A percentile compares a stretch with the other conserved stretches of the same genome.
phyloP scores from a whole-genome alignment of 73 alveolate species.

The Paramecium biaurelia region DNA sequence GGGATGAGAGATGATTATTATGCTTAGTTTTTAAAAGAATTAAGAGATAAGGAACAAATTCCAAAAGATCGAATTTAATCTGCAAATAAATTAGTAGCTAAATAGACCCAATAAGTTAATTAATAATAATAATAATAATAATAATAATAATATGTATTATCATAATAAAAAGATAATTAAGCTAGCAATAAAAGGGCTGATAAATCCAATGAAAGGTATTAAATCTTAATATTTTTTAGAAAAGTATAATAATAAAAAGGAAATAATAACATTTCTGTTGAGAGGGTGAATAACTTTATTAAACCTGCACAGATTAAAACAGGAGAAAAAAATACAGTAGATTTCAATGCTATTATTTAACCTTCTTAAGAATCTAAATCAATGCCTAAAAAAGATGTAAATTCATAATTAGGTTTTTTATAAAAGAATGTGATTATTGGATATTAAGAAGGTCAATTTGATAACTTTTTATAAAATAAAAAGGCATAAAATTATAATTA shows the following conservation, averaged over 20 bases:
- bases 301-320: neutral
- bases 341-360: neutral
- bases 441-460: conserved; percentile 13
- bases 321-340: neutral
- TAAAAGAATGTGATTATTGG: conserved; percentile 6
- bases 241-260: neutral
- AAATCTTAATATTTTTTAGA: neutral
- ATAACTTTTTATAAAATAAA: neutral
- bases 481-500: conserved; percentile 11
- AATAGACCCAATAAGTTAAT: conserved; percentile 25
- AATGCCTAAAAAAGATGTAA: conserved; percentile 39
- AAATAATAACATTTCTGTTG: neutral
- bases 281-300: conserved; percentile 54
- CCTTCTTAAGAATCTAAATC: conserved; percentile 25
- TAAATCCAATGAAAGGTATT: conserved; percentile 12
- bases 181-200: neutral
- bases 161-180: neutral
- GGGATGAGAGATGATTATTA: conserved; percentile 87
- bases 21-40: conserved; percentile 82
- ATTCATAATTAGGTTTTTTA: neutral
- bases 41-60: conserved; percentile 27
- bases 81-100: neutral
- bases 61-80: conserved; percentile 54
- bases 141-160: neutral
- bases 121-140: neutral